Conservation (phyloP, 768 basidiomycete genomes). For the Atractiella rhizophila region DNA sequence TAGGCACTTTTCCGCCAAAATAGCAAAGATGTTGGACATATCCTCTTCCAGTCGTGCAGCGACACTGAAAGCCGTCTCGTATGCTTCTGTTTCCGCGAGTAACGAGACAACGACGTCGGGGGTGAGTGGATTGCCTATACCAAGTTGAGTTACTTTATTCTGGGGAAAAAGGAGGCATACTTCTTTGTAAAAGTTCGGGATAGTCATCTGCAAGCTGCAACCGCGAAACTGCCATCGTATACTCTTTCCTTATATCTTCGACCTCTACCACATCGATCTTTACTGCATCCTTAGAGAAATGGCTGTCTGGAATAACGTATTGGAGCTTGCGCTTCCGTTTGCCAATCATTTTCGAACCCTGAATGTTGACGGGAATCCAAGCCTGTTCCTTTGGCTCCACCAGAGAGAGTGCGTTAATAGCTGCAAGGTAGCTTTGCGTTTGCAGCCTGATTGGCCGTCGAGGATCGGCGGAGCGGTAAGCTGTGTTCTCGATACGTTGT, state of each 20-base stretch:
- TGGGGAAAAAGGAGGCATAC: constrained; percentile 25
- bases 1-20: constrained; percentile 52
- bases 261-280: constrained; percentile 58
- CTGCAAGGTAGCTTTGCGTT: constrained; percentile 43
- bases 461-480: constrained; percentile 22
- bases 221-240: constrained; percentile 48
- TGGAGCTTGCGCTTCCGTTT: constrained; percentile 31
- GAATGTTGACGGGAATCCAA: neutral
- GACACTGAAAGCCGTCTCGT: constrained; percentile 49
- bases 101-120: constrained; percentile 40
- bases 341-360: constrained; percentile 3
- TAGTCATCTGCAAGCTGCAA: constrained; percentile 48
- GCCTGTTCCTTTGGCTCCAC: constrained; percentile 20
- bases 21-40: constrained; percentile 61
- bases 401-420: constrained; percentile 66
- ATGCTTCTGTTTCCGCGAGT: constrained; percentile 50
- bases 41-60: constrained; percentile 54
- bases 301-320: constrained; percentile 51
- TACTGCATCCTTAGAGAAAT: constrained; percentile 22
- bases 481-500: constrained; percentile 37
- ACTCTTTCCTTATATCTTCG: constrained; percentile 46
- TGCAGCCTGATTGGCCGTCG: constrained; percentile 41
- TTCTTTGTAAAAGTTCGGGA: constrained; percentile 31
- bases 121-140: constrained; percentile 19
- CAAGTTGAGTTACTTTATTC: neutral